phyloP scores from a whole-genome alignment of 1,284 basidiomycete species.

The Afroboletus lepidellus region DNA sequence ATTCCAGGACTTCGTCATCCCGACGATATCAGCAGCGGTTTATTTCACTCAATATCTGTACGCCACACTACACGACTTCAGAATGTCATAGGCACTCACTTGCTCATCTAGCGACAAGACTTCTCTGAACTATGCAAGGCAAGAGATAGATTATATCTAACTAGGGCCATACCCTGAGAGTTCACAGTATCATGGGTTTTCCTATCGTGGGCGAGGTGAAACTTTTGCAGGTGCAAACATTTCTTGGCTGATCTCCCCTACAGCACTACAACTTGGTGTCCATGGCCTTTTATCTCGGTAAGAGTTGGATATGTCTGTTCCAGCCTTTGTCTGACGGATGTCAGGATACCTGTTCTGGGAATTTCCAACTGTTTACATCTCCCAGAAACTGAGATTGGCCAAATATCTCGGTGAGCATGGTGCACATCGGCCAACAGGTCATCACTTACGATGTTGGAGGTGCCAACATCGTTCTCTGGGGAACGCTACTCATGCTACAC shows the following conservation, averaged over 20 bases:
- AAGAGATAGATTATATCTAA: neutral
- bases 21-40: constrained; percentile 61
- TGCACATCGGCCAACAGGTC: neutral
- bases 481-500: constrained; percentile 59
- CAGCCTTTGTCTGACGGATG: constrained; percentile 2
- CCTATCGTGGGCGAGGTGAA: constrained; percentile 59
- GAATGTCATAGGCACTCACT: constrained; percentile 1
- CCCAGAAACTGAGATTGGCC: constrained; percentile 57
- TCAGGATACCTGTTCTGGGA: constrained; percentile 62
- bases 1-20: constrained; percentile 53
- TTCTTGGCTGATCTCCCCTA: constrained; percentile 9
- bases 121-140: constrained; percentile 66
- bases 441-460: constrained; percentile 35
- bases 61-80: neutral
- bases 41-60: constrained; percentile 69
- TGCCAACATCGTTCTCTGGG: constrained; percentile 62
- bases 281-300: constrained; percentile 49
- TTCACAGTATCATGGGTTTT: constrained; percentile 59
- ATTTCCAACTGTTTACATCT: constrained; percentile 65
- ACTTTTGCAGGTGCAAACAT: neutral
- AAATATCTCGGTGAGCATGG: constrained; percentile 55
- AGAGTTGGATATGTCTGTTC: neutral
- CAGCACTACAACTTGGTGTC: constrained; percentile 65
- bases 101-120: constrained; percentile 56
- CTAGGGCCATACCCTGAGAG: constrained; percentile 2